Evolutionary conservation across 352 stramenopile species (phyloP).

Genomic region (Globisporangium echinulatum): DNA sequence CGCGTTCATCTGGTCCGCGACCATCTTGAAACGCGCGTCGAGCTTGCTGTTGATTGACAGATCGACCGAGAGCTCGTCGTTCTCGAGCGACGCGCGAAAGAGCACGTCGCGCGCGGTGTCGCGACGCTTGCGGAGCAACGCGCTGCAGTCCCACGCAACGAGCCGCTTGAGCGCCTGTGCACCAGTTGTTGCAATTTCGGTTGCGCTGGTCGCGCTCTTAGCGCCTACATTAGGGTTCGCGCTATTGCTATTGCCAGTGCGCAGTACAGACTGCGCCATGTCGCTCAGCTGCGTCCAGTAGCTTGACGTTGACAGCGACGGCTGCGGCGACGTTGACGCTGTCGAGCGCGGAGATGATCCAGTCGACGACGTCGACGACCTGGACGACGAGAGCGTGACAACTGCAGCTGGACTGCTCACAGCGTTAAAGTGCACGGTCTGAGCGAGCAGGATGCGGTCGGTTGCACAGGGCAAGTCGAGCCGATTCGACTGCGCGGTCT

Average conservation of each 20-base stretch:
- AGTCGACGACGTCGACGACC: conserved; percentile 17
- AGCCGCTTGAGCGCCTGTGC: conserved; percentile 49
- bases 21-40: conserved; percentile 84
- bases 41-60: conserved; percentile 78
- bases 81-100: conserved; percentile 66
- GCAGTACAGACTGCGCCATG: conserved; percentile 61
- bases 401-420: not conserved
- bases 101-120: conserved; percentile 35
- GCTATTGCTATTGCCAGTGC: conserved; percentile 5
- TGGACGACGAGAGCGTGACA: not conserved
- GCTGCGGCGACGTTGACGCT: conserved; percentile 10
- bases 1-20: conserved; percentile 59
- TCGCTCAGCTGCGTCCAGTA: conserved; percentile 75
- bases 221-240: not conserved
- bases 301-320: conserved; percentile 25
- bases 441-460: conserved; percentile 67
- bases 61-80: conserved; percentile 80
- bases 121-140: conserved; percentile 29
- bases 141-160: conserved; percentile 60
- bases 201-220: not conserved
- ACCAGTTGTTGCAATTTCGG: conserved; percentile 24
- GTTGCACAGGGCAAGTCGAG: conserved; percentile 65
- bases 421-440: conserved; percentile 64
- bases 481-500: conserved; percentile 67
- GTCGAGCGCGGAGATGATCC: conserved; percentile 12